Conservation (phyloP, 2,329 filamentous ascomycete genomes). For the Colletotrichum ledebouriae region DNA sequence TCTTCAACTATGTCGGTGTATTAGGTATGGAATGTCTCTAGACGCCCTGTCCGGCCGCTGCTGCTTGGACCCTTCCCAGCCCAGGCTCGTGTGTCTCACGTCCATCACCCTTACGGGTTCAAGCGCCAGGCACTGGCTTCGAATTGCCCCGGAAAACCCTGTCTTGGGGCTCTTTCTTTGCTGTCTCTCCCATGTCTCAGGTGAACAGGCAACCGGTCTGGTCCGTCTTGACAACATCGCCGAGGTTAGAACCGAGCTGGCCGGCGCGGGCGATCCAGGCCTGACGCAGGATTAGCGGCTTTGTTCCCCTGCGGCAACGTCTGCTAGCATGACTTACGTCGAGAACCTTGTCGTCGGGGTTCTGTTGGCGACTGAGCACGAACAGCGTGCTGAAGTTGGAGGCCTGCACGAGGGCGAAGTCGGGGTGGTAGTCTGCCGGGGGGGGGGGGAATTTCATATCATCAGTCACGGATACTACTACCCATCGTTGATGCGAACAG, state of each 20-base stretch:
- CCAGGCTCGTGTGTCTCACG: slow-evolving; percentile 4
- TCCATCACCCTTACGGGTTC: neutral
- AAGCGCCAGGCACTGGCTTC: slow-evolving; percentile 35
- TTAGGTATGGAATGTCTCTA: slow-evolving; percentile 11
- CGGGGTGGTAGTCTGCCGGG: slow-evolving; percentile 47
- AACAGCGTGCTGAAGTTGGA: slow-evolving; percentile 52
- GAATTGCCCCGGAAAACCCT: neutral
- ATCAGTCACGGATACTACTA: no score
- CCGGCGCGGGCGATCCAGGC: slow-evolving; percentile 48
- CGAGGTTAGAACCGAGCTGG: slow-evolving; percentile 46
- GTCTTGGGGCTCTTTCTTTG: neutral
- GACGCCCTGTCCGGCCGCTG: neutral
- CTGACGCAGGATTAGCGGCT: slow-evolving; percentile 37
- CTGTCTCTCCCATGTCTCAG: slow-evolving; percentile 25
- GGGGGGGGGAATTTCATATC: no score
- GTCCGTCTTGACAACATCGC: slow-evolving; percentile 48
- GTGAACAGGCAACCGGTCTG: slow-evolving; percentile 46
- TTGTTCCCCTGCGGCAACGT: neutral
- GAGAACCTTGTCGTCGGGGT: slow-evolving; percentile 46
- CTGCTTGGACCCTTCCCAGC: slow-evolving; percentile 14
- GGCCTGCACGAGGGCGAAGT: slow-evolving; percentile 51
- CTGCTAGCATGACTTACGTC: slow-evolving; percentile 46
- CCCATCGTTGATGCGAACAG: no score
- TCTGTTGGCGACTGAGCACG: slow-evolving; percentile 50
- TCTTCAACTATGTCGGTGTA: neutral